phyloP scores from a whole-genome alignment of 2,329 filamentous ascomycete species.

The Alternaria sp. region DNA sequence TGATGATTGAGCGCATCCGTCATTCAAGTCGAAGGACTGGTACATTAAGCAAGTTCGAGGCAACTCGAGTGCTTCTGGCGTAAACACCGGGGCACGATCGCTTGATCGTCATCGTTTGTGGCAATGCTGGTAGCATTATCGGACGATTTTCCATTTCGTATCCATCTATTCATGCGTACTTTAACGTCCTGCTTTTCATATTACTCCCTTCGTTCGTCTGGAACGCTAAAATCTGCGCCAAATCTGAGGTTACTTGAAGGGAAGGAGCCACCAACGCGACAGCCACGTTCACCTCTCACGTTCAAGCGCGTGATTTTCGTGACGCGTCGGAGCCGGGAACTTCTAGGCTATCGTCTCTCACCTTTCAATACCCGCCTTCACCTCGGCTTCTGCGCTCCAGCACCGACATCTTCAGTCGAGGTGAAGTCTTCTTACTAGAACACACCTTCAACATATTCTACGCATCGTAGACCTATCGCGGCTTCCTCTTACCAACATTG shows the following conservation, averaged over 20 bases:
- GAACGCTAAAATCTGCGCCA: background rate
- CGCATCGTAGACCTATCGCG: background rate
- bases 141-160: background rate
- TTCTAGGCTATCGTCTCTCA: background rate
- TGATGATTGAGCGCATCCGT: background rate
- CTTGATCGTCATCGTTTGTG: background rate
- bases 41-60: no score
- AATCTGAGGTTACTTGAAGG: background rate
- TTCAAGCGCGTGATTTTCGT: background rate
- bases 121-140: background rate
- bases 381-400: background rate
- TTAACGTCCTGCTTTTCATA: background rate
- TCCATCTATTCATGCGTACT: background rate
- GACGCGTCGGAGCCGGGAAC: background rate
- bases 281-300: background rate
- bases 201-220: background rate
- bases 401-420: background rate
- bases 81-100: background rate
- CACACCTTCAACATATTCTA: background rate
- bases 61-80: background rate
- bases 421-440: background rate
- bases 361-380: background rate
- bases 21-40: no score
- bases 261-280: background rate
- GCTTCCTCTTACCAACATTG: background rate